Percentiles rank a stretch among this genome's conserved stretches.
Evolutionary conservation across 768 basidiomycete species (phyloP).

Genomic region (Lentinula detonsa): DNA sequence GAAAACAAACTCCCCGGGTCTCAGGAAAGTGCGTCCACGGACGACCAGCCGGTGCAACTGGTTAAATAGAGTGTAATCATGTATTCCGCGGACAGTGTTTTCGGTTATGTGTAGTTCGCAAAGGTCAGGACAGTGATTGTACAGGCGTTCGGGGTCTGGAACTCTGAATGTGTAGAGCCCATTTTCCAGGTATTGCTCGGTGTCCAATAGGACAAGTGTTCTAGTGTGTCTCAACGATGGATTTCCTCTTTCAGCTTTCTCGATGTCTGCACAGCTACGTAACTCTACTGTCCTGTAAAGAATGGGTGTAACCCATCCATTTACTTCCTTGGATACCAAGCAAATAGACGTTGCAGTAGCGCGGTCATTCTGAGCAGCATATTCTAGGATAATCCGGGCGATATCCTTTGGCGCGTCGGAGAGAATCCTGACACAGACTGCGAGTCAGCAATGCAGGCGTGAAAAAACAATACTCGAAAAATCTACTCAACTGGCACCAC

Average conservation of each 20-base stretch:
- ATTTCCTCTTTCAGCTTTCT: background rate
- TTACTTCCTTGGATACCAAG: constrained; percentile 2
- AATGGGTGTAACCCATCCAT: background rate
- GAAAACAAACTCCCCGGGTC: constrained; percentile 3
- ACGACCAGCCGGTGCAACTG: background rate
- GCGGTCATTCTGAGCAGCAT: constrained; percentile 1
- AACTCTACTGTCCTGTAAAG: constrained; percentile 2
- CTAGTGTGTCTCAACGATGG: background rate
- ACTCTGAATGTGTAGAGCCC: background rate
- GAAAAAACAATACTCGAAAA: background rate
- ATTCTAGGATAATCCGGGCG: constrained; percentile 3
- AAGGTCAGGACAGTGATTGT: background rate
- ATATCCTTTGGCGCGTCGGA: constrained; percentile 1
- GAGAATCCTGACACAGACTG: background rate
- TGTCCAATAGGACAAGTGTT: background rate
- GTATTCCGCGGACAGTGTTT: background rate
- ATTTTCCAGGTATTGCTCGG: background rate
- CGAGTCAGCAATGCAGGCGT: too few relatives aligned
- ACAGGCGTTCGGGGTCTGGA: background rate
- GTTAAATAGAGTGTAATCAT: background rate
- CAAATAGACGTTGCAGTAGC: background rate
- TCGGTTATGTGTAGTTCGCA: background rate
- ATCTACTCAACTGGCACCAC: constrained; percentile 1
- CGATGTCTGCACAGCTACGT: background rate
- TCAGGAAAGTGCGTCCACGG: background rate